A percentile compares a stretch with the other conserved stretches of the same genome.
These are phyloP conservation scores for Stephania yunnanensis DNA, from an alignment of 164 flowering plant species.

Conservation along the genomic window DNA sequence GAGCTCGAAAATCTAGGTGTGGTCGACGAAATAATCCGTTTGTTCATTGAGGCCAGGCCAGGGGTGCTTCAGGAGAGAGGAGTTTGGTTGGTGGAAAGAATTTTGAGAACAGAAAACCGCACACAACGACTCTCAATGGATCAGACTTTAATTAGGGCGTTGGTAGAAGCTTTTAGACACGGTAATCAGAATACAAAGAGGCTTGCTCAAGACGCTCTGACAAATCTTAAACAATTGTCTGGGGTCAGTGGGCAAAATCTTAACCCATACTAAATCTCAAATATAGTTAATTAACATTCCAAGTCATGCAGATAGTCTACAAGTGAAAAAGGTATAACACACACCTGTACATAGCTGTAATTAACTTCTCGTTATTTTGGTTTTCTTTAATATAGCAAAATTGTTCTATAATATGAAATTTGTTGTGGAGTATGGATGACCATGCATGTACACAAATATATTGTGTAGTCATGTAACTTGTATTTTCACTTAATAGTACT, in stretches of 20 bases:
- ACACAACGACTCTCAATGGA: slow-evolving; percentile 24
- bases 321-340: neutral
- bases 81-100: slow-evolving; percentile 45
- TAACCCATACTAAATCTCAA: slow-evolving; percentile 22
- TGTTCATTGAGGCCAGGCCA: slow-evolving; percentile 38
- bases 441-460: no score
- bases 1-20: slow-evolving; percentile 38
- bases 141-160: slow-evolving; percentile 41
- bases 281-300: slow-evolving; percentile 2
- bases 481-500: no score
- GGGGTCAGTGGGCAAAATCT: slow-evolving; percentile 36
- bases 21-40: slow-evolving; percentile 26
- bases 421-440: no score
- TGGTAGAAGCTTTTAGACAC: slow-evolving; percentile 53
- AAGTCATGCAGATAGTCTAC: slow-evolving; percentile 3
- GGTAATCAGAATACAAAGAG: slow-evolving; percentile 44
- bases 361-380: neutral
- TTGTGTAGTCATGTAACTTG: no score
- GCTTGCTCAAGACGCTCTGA: slow-evolving; percentile 50
- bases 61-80: slow-evolving; percentile 49
- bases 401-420: neutral
- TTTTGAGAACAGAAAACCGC: slow-evolving; percentile 37
- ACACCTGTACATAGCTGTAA: neutral
- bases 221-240: slow-evolving; percentile 49
- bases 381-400: neutral